Conservation (phyloP, 176 grass and related monocot genomes). For the Pontederia crassipes region DNA sequence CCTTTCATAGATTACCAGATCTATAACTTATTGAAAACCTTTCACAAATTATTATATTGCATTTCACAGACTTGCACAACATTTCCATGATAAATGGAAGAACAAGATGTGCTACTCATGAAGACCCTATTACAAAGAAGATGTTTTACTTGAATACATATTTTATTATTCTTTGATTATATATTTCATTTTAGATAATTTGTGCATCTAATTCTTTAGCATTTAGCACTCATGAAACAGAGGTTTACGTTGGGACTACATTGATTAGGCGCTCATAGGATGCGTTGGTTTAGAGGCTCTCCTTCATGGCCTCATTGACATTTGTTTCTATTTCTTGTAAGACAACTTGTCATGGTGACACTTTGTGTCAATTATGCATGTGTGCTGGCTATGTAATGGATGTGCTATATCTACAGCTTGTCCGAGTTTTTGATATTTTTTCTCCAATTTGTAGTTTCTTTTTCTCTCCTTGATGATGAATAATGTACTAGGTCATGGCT, state of each 20-base stretch:
- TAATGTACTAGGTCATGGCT: no score
- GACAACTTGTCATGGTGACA: slow-evolving; percentile 47
- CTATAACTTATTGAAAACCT: no score
- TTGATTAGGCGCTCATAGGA: slow-evolving; percentile 64
- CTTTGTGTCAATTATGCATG: slow-evolving; percentile 5
- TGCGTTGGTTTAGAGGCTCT: slow-evolving; percentile 50
- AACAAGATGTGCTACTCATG: slow-evolving; percentile 36
- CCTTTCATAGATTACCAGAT: no score
- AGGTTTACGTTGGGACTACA: slow-evolving; percentile 31
- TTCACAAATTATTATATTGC: no score
- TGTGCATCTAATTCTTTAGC: slow-evolving; percentile 61
- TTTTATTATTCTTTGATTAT: background rate
- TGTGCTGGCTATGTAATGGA: slow-evolving; percentile 10
- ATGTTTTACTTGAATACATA: slow-evolving; percentile 40
- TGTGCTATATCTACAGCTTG: background rate
- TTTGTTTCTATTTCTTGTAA: slow-evolving; percentile 99
- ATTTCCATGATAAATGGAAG: no score
- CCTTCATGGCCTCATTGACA: slow-evolving; percentile 73
- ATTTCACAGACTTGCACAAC: no score
- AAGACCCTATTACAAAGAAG: slow-evolving; percentile 96
- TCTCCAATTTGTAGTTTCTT: background rate
- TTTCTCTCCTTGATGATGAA: background rate
- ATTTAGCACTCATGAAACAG: slow-evolving; percentile 56
- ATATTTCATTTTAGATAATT: no score
- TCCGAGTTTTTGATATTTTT: background rate